Base-by-base conservation (phyloP, 768 basidiomycete genomes). In the Neoboletus subvelutipes region DNA sequence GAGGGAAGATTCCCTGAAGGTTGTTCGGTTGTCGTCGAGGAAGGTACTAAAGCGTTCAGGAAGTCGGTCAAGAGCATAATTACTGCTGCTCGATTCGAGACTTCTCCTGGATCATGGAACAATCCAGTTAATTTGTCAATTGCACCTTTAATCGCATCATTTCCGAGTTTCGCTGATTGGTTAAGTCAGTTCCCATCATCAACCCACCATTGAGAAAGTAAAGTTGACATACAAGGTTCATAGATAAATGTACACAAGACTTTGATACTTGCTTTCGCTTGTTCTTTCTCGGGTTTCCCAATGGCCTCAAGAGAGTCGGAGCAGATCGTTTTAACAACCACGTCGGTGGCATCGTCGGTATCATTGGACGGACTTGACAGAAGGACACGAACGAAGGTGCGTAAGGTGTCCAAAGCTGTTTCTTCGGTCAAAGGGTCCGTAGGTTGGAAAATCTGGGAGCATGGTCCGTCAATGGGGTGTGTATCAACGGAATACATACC, bases 261-360 rank as follows among this genome's bases (percentile, higher is more conserved):
- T 68, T 91, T 93, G 45, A 88, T 88, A 1, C 94, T 94, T 40
- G 91, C 86, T 67, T 86, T 86, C 1, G 95, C 94, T 69, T 94
- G 90, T 68, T 83, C 88, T 75, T 98, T 98, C 71, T 98, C 97
- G 0, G 96, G 94, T 67, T 97, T 92, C 42, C 85, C 82, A 42
- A 98, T 73, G 54, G 90, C 83, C 24, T 81, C 78, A 9, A 94
- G 78, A 63, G 92, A 94, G 66, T 97, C 92, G 54, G 85, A 81
- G 59, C 88, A 89, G 0, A 90, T 86, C 42, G 88, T 85, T 60
- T 80, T 82, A 17, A 87, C 87, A 3, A 96, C 75, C 6, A 84
- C 86, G 46, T 80, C 74, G 17, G 81, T 72, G 1, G 52, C 29
- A 40, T 60, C 59, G 46, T 79, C 76, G 31, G 71, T 66, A 43